phyloP scores from a whole-genome alignment of 1,139 yeast species.

The Blastobotrys proliferans region DNA sequence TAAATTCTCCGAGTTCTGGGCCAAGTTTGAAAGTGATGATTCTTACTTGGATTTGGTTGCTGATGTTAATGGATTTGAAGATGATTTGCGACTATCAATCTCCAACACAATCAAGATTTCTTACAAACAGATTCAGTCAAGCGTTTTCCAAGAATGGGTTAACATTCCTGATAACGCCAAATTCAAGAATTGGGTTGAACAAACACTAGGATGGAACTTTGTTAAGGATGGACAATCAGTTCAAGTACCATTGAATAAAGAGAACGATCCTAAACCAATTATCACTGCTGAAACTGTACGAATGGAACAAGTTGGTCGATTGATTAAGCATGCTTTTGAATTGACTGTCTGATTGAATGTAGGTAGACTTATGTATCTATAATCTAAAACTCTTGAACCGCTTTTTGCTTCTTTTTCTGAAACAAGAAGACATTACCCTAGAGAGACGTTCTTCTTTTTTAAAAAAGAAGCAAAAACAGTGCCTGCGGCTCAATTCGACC shows the following conservation, averaged over 20 bases:
- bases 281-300: constrained; percentile 33
- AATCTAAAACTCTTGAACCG: neutral
- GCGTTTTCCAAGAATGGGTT: constrained; percentile 34
- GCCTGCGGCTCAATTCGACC: too few relatives aligned
- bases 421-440: too few relatives aligned
- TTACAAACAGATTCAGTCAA: constrained; percentile 29
- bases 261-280: constrained; percentile 33
- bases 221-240: constrained; percentile 27
- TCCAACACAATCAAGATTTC: constrained; percentile 33
- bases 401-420: too few relatives aligned
- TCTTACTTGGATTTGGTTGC: constrained; percentile 36
- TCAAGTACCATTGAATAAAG: constrained; percentile 31
- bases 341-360: constrained; percentile 13
- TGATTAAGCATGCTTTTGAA: constrained; percentile 36
- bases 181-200: constrained; percentile 34
- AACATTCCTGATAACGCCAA: constrained; percentile 30
- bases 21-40: constrained; percentile 33
- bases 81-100: constrained; percentile 33
- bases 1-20: constrained; percentile 39
- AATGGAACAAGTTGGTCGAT: constrained; percentile 34
- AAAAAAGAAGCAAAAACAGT: too few relatives aligned
- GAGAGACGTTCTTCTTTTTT: too few relatives aligned
- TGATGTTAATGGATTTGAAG: constrained; percentile 35
- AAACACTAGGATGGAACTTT: constrained; percentile 34
- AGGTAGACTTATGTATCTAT: neutral